phyloP scores from a whole-genome alignment of 1,284 basidiomycete genomes.

The Ustilago tritici region DNA sequence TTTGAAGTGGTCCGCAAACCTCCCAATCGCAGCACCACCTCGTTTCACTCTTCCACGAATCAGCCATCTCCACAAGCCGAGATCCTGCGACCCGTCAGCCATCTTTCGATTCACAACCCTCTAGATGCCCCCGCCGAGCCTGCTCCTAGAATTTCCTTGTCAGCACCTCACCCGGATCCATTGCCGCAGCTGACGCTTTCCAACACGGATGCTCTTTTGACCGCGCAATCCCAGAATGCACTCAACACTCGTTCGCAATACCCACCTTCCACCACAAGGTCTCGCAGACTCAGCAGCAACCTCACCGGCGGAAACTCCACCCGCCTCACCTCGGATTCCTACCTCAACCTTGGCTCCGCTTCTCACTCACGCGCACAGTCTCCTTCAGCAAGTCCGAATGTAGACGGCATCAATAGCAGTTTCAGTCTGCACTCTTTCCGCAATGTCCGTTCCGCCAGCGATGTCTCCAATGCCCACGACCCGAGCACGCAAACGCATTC shows the following conservation, averaged over 20 bases:
- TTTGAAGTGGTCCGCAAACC: constrained; percentile 55
- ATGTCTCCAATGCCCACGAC: constrained; percentile 31
- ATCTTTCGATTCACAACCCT: constrained; percentile 10
- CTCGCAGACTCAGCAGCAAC: constrained; percentile 21
- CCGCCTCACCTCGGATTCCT: constrained; percentile 25
- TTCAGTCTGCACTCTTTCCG: constrained; percentile 53
- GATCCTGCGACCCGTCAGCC: constrained; percentile 6
- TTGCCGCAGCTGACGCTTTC: background rate
- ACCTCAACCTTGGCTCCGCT: constrained; percentile 17
- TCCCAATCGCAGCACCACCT: constrained; percentile 35
- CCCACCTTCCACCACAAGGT: constrained; percentile 24
- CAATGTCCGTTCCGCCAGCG: constrained; percentile 48
- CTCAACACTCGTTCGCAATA: constrained; percentile 22
- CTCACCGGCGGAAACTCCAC: background rate
- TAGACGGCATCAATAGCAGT: constrained; percentile 21
- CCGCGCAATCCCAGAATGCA: constrained; percentile 1
- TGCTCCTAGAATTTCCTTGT: constrained; percentile 33
- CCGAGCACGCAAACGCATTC: constrained; percentile 19
- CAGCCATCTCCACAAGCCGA: constrained; percentile 21
- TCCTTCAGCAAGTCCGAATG: constrained; percentile 23
- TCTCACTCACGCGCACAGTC: constrained; percentile 35
- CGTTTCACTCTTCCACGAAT: constrained; percentile 29
- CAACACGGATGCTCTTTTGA: background rate
- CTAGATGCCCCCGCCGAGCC: constrained; percentile 6
- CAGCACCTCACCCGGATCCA: constrained; percentile 11